These are phyloP conservation scores for Pholiota conissans DNA, from an alignment of 768 basidiomycete species.

Conservation along the genomic window DNA sequence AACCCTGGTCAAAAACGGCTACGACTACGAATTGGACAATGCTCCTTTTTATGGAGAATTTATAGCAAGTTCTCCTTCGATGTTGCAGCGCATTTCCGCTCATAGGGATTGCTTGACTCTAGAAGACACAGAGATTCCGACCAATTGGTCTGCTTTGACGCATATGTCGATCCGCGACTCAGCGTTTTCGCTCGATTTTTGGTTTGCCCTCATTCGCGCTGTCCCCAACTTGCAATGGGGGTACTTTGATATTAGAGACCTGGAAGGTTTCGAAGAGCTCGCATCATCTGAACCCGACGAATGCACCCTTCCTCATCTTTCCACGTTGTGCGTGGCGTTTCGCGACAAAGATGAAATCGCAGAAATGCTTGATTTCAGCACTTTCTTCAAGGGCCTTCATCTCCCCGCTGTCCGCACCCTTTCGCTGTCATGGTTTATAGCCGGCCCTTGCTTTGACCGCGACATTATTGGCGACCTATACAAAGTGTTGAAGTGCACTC, in stretches of 20 bases:
- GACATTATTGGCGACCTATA: background rate
- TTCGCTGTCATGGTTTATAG: background rate
- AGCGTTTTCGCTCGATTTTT: too few species aligned
- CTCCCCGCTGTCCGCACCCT: background rate
- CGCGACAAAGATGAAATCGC: background rate
- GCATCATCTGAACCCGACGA: background rate
- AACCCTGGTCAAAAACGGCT: too few species aligned
- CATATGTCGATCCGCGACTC: too few species aligned
- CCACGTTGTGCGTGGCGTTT: background rate
- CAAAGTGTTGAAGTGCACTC: background rate
- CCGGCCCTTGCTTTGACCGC: background rate
- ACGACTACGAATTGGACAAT: too few species aligned
- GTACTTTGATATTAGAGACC: background rate
- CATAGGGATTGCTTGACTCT: too few species aligned
- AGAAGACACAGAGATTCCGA: too few species aligned
- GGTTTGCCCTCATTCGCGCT: too few species aligned
- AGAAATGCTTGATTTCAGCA: background rate
- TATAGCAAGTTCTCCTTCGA: too few species aligned
- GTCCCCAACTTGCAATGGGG: background rate
- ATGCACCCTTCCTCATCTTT: background rate
- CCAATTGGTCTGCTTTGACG: too few species aligned
- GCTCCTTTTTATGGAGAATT: too few species aligned
- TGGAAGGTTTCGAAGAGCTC: background rate
- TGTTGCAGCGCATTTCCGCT: too few species aligned
- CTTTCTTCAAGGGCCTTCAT: background rate